Evolutionary conservation across 1,284 basidiomycete species (phyloP).

Genomic region (Papiliotrema nemorosa): DNA sequence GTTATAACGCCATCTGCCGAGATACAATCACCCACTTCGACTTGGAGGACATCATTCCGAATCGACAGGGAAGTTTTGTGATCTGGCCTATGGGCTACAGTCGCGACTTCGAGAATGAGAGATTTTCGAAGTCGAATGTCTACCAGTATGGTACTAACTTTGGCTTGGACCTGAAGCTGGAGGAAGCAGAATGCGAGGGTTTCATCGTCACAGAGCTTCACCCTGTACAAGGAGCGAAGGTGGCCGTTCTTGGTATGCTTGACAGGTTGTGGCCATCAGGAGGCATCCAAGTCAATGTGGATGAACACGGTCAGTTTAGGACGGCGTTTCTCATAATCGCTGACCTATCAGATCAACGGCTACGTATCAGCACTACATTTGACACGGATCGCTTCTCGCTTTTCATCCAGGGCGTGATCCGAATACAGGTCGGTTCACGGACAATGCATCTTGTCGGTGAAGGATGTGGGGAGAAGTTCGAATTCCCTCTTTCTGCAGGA

Average conservation of each 20-base stretch:
- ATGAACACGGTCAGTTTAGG: too few species aligned
- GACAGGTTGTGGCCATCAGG: constrained; percentile 14
- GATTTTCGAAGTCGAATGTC: not conserved
- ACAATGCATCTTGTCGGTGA: too few species aligned
- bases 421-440: too few species aligned
- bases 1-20: constrained; percentile 6
- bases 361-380: too few species aligned
- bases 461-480: too few species aligned
- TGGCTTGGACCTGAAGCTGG: constrained; percentile 8
- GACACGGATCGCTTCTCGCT: too few species aligned
- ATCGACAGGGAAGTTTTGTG: not conserved
- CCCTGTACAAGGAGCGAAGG: constrained; percentile 3
- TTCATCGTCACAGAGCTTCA: constrained; percentile 15
- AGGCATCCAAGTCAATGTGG: constrained; percentile 9
- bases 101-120: not conserved
- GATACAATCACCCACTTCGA: constrained; percentile 14
- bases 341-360: too few species aligned
- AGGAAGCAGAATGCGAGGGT: constrained; percentile 14
- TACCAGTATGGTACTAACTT: not conserved
- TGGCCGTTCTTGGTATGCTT: constrained; percentile 27
- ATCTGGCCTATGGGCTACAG: constrained; percentile 7
- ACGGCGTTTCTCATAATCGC: too few species aligned
- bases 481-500: too few species aligned
- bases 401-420: too few species aligned
- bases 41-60: constrained; percentile 10